A percentile compares a stretch with the other conserved stretches of the same genome.
These are phyloP conservation scores for Iris pallida DNA, from an alignment of 116 monocot species.

Conservation along the genomic window DNA sequence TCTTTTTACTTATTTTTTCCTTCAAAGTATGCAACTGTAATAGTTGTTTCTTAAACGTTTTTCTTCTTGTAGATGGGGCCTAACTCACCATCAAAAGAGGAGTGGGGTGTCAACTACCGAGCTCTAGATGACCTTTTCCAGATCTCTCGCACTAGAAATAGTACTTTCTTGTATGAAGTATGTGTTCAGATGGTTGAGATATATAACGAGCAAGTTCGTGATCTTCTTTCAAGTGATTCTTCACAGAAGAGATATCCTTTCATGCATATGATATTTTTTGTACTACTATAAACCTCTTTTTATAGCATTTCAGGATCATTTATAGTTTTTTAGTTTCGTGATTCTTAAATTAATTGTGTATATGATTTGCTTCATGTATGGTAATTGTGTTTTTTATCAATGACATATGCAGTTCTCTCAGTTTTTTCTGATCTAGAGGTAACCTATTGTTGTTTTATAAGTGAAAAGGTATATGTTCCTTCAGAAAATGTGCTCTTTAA, in stretches of 20 bases:
- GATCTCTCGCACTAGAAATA: constrained; percentile 58
- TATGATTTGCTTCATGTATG: neutral
- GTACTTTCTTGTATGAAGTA: constrained; percentile 55
- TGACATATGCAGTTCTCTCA: no score
- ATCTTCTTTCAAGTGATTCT: constrained; percentile 69
- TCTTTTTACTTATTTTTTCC: neutral
- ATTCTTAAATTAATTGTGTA: neutral
- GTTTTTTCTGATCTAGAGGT: neutral
- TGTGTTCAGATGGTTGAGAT: constrained; percentile 95
- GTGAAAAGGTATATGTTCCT: neutral
- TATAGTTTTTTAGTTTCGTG: neutral
- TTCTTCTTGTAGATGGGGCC: constrained; percentile 59
- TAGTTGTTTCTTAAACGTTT: neutral
- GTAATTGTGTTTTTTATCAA: neutral
- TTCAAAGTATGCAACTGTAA: neutral
- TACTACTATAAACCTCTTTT: neutral
- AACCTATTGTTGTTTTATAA: no score
- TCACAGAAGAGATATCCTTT: constrained; percentile 86
- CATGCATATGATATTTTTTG: neutral
- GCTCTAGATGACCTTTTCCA: constrained; percentile 84
- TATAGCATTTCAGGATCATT: neutral
- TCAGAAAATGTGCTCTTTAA: constrained; percentile 31
- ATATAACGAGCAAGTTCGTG: constrained; percentile 95
- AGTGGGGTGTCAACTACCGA: constrained; percentile 85
- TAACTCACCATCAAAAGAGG: constrained; percentile 45